These are phyloP conservation scores for Cicer judaicum DNA, from an alignment of 306 rosid species.

Conservation along the genomic window DNA sequence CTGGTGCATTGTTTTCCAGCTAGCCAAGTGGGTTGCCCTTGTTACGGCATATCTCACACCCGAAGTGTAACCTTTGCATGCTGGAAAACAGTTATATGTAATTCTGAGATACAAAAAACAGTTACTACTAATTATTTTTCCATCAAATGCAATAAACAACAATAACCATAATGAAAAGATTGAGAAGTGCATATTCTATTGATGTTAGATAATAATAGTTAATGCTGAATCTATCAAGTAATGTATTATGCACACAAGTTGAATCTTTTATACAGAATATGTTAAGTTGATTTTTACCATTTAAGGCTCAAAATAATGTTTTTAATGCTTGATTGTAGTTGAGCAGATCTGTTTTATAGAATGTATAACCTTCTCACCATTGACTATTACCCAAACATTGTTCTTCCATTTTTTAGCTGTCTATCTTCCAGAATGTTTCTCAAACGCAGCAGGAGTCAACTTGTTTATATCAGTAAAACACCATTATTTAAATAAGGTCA, in stretches of 20 bases:
- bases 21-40: background rate
- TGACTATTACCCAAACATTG: constrained; percentile 76
- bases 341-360: constrained; percentile 75
- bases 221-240: background rate
- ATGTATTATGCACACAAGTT: background rate
- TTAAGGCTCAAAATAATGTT: background rate
- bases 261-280: background rate
- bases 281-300: background rate
- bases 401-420: constrained; percentile 92
- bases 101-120: constrained; percentile 51
- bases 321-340: constrained; percentile 68
- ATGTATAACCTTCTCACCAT: constrained; percentile 79
- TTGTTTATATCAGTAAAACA: constrained; percentile 50
- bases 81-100: constrained; percentile 70
- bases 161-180: background rate
- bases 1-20: background rate
- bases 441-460: constrained; percentile 79
- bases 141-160: constrained; percentile 15
- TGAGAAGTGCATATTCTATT: background rate
- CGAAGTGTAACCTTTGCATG: constrained; percentile 93
- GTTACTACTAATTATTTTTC: constrained; percentile 2
- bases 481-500: background rate
- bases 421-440: constrained; percentile 89
- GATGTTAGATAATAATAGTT: background rate
- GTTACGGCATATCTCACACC: too few species aligned